Percentiles rank a stretch among this genome's conserved stretches.
These are phyloP conservation scores for Selaginella tamariscina DNA, from an alignment of 75 land plant genomes.

Conservation along the genomic window DNA sequence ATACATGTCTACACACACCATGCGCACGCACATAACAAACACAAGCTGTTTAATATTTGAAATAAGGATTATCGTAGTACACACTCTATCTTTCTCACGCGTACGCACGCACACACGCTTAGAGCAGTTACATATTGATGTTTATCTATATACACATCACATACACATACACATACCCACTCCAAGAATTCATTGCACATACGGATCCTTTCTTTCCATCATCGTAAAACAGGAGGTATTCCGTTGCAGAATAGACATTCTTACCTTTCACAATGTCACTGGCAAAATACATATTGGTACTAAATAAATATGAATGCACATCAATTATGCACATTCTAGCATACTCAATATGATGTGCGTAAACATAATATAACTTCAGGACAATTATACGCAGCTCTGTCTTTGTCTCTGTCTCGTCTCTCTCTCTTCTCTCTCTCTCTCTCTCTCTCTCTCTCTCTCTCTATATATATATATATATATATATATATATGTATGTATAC, in stretches of 20 bases:
- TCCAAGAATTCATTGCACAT: slow-evolving; percentile 88
- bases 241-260: slow-evolving; percentile 73
- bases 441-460: too few species aligned
- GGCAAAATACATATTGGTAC: background rate
- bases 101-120: background rate
- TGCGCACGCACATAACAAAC: too few species aligned
- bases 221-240: slow-evolving; percentile 74
- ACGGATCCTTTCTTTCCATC: slow-evolving; percentile 47
- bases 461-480: too few species aligned
- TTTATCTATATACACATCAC: background rate
- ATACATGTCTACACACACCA: too few species aligned
- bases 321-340: background rate
- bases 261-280: slow-evolving; percentile 78
- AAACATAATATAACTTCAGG: too few species aligned
- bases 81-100: background rate
- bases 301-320: background rate
- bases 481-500: too few species aligned
- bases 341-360: too few species aligned
- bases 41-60: too few species aligned
- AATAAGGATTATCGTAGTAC: background rate
- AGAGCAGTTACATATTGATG: too few species aligned
- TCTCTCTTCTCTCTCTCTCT: too few species aligned
- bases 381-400: too few species aligned
- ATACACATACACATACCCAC: slow-evolving; percentile 45
- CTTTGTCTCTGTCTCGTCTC: too few species aligned